Percentiles rank a stretch among this genome's conserved stretches.
Evolutionary conservation across 768 basidiomycete species (phyloP).

Genomic region (Nidula microcarpa): DNA sequence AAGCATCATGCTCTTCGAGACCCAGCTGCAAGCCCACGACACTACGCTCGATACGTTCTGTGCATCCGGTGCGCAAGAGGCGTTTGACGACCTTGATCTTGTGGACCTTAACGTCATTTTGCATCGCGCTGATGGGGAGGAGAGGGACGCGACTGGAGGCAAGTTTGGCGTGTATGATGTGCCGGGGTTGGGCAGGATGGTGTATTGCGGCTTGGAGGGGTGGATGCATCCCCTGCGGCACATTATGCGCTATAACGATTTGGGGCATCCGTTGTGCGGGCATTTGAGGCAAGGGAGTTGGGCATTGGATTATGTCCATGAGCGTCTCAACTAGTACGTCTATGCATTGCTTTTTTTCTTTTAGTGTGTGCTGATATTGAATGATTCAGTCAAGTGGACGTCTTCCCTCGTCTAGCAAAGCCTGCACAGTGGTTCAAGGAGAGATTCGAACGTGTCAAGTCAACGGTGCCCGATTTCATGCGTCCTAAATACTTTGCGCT

Average conservation of each 20-base stretch:
- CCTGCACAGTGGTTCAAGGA: conserved; percentile 85
- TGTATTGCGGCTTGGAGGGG: conserved; percentile 93
- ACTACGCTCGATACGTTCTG: conserved; percentile 71
- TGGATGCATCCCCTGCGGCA: conserved; percentile 90
- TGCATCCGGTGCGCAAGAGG: conserved; percentile 63
- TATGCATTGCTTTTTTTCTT: neutral
- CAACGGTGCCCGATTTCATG: conserved; percentile 76
- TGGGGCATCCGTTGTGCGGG: conserved; percentile 87
- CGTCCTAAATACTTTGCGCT: conserved; percentile 97
- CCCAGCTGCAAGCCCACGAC: conserved; percentile 75
- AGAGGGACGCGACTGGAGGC: conserved; percentile 82
- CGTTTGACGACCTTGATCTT: conserved; percentile 69
- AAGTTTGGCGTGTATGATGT: conserved; percentile 82
- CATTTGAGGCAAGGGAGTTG: conserved; percentile 87
- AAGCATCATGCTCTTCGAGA: conserved; percentile 90
- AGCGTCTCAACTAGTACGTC: conserved; percentile 68
- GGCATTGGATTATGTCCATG: conserved; percentile 86
- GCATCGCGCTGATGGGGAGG: conserved; percentile 89
- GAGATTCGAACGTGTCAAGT: conserved; percentile 80
- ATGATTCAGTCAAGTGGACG: conserved; percentile 48
- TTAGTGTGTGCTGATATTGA: neutral
- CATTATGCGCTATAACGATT: conserved; percentile 87
- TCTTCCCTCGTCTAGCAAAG: conserved; percentile 63
- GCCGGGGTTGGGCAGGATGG: conserved; percentile 68
- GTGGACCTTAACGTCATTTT: conserved; percentile 88